Evolutionary conservation across 768 basidiomycete species (phyloP), one percentile per base, ranked within the genome.

Genomic region (Termitomyces sp.): DNA sequence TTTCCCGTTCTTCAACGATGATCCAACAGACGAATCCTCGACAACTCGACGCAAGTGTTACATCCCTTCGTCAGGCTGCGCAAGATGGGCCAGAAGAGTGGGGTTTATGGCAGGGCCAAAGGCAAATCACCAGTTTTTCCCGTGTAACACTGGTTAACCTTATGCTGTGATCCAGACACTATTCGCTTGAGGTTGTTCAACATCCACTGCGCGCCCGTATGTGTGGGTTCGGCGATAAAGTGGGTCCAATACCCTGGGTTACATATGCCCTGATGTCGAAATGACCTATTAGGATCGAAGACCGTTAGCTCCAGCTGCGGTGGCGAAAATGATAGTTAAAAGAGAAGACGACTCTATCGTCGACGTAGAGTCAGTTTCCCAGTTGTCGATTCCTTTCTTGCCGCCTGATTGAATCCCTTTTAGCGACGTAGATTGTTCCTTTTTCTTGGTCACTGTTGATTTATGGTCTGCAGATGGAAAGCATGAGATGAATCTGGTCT

Each of bases 151-250:
- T 54, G 46, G 61, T 40, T 60, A 55, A 40, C 54, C 50, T 59
- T 11, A 61, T 61, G 12, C 55, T 7, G 12, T 35, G 52, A 45
- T 19, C 2, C 64, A 93, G 91, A 67, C 78, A 88, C 67, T 95
- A 95, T 70, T 83, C 86, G 14, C 79, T 96, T 41, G 86, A 91
- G 61, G 82, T 95, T 64, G 81, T 91, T 3, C 95, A 97, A 68
- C 84, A 95, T 63, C 94, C 95, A 40, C 71, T 91, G 46, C 84
- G 94, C 42, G 95, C 94, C 48, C 83, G 94, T 61, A 95, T 95
- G 87, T 96, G 94, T 69, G 95, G 95, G 11, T 95, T 96, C 70
- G 94, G 94, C 44, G 93, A 97, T 77, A 96, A 95, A 79, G 94
- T 93, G 63, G 58, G 67, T 62, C 53, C 39, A 51, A 23, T 48